Percentiles rank a stretch among this genome's conserved stretches.
phyloP scores from a whole-genome alignment of 768 basidiomycete genomes.

The Lyophyllum semitale region DNA sequence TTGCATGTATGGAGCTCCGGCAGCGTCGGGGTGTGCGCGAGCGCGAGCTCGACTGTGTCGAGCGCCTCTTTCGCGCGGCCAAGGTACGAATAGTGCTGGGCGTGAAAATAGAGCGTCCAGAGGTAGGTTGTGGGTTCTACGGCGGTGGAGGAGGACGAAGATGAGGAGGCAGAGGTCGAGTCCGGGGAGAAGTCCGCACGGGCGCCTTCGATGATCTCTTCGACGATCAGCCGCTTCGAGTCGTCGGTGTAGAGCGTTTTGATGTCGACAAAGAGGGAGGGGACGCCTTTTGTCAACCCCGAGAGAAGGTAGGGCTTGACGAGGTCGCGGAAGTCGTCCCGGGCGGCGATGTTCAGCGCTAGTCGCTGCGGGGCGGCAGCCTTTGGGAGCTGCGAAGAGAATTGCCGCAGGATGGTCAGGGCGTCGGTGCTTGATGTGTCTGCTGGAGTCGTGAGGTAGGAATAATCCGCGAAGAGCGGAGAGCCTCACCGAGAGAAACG shows the following conservation, averaged over 20 bases:
- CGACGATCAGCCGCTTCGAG: slow-evolving; percentile 66
- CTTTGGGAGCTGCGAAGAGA: slow-evolving; percentile 63
- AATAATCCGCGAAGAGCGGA: not conserved
- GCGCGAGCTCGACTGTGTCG: slow-evolving; percentile 60
- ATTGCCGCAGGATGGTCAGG: slow-evolving; percentile 56
- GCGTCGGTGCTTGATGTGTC: slow-evolving; percentile 56
- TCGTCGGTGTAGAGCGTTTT: slow-evolving; percentile 77
- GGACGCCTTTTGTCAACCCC: slow-evolving; percentile 82
- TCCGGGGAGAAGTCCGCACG: slow-evolving; percentile 34
- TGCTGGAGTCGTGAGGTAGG: slow-evolving; percentile 33
- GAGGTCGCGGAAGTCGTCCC: slow-evolving; percentile 67
- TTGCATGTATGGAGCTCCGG: slow-evolving; percentile 86
- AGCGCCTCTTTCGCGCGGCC: slow-evolving; percentile 55
- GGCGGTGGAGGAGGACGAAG: slow-evolving; percentile 19
- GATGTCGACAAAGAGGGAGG: slow-evolving; percentile 90
- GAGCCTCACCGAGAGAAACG: slow-evolving; percentile 59
- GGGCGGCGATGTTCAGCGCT: slow-evolving; percentile 66
- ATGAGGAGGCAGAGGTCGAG: slow-evolving; percentile 16
- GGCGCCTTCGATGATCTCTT: slow-evolving; percentile 63
- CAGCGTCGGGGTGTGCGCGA: slow-evolving; percentile 88
- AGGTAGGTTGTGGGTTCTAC: slow-evolving; percentile 81
- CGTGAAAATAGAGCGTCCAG: slow-evolving; percentile 95
- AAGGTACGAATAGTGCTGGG: slow-evolving; percentile 82
- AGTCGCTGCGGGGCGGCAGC: slow-evolving; percentile 76
- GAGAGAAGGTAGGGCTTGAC: slow-evolving; percentile 67